These are phyloP conservation scores for California macrophylla DNA, from an alignment of 441 rosid genomes.

Conservation along the genomic window DNA sequence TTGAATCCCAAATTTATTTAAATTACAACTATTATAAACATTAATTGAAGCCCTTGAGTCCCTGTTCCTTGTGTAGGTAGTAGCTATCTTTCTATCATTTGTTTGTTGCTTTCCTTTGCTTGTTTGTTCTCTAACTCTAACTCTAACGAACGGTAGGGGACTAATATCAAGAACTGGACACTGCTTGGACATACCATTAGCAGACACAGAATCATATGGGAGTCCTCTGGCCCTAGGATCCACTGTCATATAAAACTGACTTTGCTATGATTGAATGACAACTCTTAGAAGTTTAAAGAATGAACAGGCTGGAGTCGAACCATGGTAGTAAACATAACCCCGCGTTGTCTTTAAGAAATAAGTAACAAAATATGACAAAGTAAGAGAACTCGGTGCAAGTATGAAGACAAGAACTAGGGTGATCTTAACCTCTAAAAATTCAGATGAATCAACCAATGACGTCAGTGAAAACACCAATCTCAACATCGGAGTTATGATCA, in stretches of 20 bases:
- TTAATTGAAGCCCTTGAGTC: neutral
- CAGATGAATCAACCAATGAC: conserved; percentile 71
- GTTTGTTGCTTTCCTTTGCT: too few relatives aligned
- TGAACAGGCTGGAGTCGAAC: neutral
- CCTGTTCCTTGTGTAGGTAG: too few relatives aligned
- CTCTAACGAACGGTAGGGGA: too few relatives aligned
- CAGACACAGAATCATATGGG: neutral
- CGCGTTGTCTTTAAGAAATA: neutral
- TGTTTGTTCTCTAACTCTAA: too few relatives aligned
- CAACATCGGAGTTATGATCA: conserved; percentile 54
- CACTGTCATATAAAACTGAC: neutral
- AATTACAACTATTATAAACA: neutral
- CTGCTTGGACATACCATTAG: neutral
- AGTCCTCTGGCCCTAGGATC: neutral
- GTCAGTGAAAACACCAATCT: conserved; percentile 81
- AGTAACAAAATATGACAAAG: neutral
- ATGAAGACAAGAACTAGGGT: conserved; percentile 3
- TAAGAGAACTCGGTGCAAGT: neutral
- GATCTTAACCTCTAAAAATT: conserved; percentile 67
- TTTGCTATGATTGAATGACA: neutral
- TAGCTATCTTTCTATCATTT: too few relatives aligned
- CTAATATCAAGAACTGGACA: neutral
- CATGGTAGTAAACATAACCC: neutral
- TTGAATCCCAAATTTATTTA: neutral
- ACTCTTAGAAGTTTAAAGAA: neutral